Conservation (phyloP, 345 rosid species). For the Ricinus communis region DNA sequence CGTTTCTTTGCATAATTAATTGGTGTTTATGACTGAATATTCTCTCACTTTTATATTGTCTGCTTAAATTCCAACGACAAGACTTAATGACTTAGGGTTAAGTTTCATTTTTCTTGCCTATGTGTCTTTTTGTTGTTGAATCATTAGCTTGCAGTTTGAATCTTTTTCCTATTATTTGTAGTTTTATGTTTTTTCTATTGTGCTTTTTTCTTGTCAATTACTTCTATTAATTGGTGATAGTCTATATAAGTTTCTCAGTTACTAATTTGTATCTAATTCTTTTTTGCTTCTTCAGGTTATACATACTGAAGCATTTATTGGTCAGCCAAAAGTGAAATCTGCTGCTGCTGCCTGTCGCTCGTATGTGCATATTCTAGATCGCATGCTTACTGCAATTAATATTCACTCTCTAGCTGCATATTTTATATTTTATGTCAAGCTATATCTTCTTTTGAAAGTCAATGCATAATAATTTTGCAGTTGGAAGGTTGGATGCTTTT, state of each 20-base stretch:
- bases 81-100: not conserved
- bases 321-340: constrained; percentile 86
- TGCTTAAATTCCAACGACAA: not conserved
- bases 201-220: not conserved
- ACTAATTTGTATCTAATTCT: constrained; percentile 2
- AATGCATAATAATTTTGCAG: not conserved
- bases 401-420: not conserved
- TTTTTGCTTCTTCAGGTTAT: constrained; percentile 53
- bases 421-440: not conserved
- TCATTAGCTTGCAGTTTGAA: not conserved
- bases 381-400: not conserved
- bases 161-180: not conserved
- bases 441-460: not conserved
- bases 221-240: not conserved
- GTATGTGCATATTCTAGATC: constrained; percentile 43
- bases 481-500: not conserved
- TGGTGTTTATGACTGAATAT: not conserved
- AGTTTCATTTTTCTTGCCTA: not conserved
- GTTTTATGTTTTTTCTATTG: not conserved
- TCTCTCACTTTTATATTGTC: not conserved
- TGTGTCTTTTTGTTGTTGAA: not conserved
- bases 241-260: not conserved
- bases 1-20: not conserved
- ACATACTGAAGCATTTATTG: constrained; percentile 91
- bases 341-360: constrained; percentile 83